A percentile compares a stretch with the other conserved stretches of the same genome.
Evolutionary conservation across 805 yeast genomes (phyloP).

Genomic region (Ogataea saltuana): DNA sequence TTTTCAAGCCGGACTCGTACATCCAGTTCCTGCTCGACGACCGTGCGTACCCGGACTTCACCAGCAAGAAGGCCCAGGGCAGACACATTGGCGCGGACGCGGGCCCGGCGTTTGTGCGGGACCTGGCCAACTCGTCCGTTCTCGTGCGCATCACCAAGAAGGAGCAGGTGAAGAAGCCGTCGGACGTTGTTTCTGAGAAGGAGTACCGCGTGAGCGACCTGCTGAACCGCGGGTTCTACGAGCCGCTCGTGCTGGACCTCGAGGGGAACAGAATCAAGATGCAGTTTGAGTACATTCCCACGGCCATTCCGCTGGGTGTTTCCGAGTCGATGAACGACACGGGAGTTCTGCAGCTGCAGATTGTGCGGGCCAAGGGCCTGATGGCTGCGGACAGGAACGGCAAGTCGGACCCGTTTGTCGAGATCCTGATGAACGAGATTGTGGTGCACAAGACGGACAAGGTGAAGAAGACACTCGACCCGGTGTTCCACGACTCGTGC

Average conservation of each 20-base stretch:
- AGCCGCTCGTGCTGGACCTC: slow-evolving; percentile 48
- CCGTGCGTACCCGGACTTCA: slow-evolving; percentile 56
- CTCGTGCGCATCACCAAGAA: slow-evolving; percentile 59
- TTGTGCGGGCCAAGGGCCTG: slow-evolving; percentile 56
- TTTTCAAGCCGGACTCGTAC: slow-evolving; percentile 48
- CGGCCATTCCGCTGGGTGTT: slow-evolving; percentile 51
- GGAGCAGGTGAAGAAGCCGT: slow-evolving; percentile 45
- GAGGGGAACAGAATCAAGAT: slow-evolving; percentile 42
- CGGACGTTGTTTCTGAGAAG: slow-evolving; percentile 54
- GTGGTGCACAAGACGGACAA: slow-evolving; percentile 58
- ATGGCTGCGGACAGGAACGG: slow-evolving; percentile 69
- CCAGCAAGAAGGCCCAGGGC: slow-evolving; percentile 49
- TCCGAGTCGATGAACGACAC: slow-evolving; percentile 68
- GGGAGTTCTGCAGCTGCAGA: slow-evolving; percentile 58
- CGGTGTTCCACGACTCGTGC: slow-evolving; percentile 73
- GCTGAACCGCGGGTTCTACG: slow-evolving; percentile 48
- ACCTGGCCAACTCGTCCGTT: slow-evolving; percentile 59
- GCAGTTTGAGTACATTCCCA: slow-evolving; percentile 62
- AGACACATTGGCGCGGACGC: slow-evolving; percentile 45
- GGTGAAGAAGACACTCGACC: slow-evolving; percentile 66
- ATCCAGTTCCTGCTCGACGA: slow-evolving; percentile 70
- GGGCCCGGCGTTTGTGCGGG: slow-evolving; percentile 68
- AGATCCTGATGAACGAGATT: slow-evolving; percentile 53
- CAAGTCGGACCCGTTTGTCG: slow-evolving; percentile 70
- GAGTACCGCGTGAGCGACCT: slow-evolving; percentile 53